phyloP scores from a whole-genome alignment of 2,329 filamentous ascomycete species.

The Davidsoniella neocaledoniae region DNA sequence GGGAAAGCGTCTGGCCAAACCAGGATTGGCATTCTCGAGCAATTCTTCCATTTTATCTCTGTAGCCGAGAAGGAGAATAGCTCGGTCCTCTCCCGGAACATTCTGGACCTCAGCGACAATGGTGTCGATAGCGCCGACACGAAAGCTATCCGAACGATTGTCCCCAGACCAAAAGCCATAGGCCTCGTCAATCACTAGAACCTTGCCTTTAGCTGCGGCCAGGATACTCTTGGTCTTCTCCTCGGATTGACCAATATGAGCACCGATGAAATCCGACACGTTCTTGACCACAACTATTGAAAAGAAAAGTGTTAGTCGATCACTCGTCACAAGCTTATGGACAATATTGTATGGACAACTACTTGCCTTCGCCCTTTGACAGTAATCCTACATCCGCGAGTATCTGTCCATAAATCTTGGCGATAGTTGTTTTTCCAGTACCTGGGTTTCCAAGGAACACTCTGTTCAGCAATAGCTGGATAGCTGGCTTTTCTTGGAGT shows the following conservation, averaged over 20 bases:
- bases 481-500: slow-evolving; percentile 37
- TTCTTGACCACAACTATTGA: slow-evolving; percentile 47
- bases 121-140: slow-evolving; percentile 52
- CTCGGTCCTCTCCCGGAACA: slow-evolving; percentile 52
- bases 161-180: slow-evolving; percentile 38
- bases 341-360: neutral
- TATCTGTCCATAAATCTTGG: slow-evolving; percentile 54
- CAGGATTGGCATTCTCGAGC: slow-evolving; percentile 60
- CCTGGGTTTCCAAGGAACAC: slow-evolving; percentile 58
- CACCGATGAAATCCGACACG: slow-evolving; percentile 56
- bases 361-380: slow-evolving; percentile 46
- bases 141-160: slow-evolving; percentile 27
- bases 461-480: slow-evolving; percentile 48
- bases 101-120: slow-evolving; percentile 59
- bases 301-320: neutral
- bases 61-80: slow-evolving; percentile 56
- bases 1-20: slow-evolving; percentile 48
- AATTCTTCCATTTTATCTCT: slow-evolving; percentile 51
- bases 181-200: slow-evolving; percentile 66
- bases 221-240: slow-evolving; percentile 56
- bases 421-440: slow-evolving; percentile 62
- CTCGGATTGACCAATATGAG: slow-evolving; percentile 48
- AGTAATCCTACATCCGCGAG: slow-evolving; percentile 50
- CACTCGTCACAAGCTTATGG: neutral
- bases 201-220: slow-evolving; percentile 48